Base-by-base conservation (phyloP, 1,284 basidiomycete genomes). In the Naganishia sp. region DNA sequence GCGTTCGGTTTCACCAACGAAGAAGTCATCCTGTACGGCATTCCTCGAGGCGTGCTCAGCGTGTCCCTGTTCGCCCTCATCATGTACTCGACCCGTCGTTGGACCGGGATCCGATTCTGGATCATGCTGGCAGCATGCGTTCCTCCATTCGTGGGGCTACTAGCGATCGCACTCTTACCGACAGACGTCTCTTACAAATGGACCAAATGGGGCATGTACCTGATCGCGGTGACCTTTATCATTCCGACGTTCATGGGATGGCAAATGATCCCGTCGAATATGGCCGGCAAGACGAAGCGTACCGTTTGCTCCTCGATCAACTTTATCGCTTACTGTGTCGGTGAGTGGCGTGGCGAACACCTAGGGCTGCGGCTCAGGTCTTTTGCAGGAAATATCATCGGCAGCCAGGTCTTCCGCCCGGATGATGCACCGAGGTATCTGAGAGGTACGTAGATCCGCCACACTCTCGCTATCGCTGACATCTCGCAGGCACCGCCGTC, bases 221-320 rank as follows among this genome's bases (percentile, higher is more conserved):
- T 75, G 31, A 72, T 76, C 56, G 69, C 71, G 23, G 72, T 73
- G 21, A 69, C 73, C 53, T 74, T 72, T 44, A 71, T 71, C n/a
- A 66, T 77, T 43, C 70, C 73, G 33, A 55, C 68, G 13, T 74
- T 75, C 66, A 70, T 73, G 23, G 72, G 70, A 39, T 75, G 73
- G 75, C 67, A 73, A 1, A 64, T 77, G 15, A 72, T 77, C 65
- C 70, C 72, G 4, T 72, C 70, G 25, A 76, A 75, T 67, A 70
- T 74, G n/a, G 74, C 73, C 15, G 77, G 77, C 7, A 69, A 74
- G 49, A 77, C 77, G 28, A 75, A 77, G 63, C 73, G 74, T 66
- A 73, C 72, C 33, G 71, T 75, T 11, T 70, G 75, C 13, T 70
- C 71, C 9, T 67, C 70, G 6, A 57, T 72, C 42, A 69, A 65